Percentiles rank a stretch among this genome's conserved stretches.
These are phyloP conservation scores for Rubroboletus pulcherrimus DNA, from an alignment of 768 basidiomycete genomes.

Conservation along the genomic window DNA sequence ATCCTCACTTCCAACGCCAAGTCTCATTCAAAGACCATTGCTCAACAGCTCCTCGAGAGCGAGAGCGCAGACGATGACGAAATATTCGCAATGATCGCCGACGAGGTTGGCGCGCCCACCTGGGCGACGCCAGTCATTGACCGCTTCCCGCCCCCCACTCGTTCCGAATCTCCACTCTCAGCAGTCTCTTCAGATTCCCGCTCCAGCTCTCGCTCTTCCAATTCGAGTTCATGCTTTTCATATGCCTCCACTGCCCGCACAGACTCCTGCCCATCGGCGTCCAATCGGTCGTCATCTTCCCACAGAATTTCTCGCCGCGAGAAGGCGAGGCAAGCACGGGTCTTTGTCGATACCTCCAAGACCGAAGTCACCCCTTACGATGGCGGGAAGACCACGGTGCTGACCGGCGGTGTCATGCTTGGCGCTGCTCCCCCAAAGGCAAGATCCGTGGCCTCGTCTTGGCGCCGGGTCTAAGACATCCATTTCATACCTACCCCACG, in stretches of 20 bases:
- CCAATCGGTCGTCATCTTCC: conserved; percentile 39
- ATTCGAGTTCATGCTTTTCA: conserved; percentile 71
- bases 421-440: conserved; percentile 44
- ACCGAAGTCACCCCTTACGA: conserved; percentile 82
- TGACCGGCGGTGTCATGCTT: conserved; percentile 87
- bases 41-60: conserved; percentile 70
- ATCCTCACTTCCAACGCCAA: conserved; percentile 18
- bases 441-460: conserved; percentile 39
- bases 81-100: conserved; percentile 69
- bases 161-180: conserved; percentile 58
- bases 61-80: conserved; percentile 70
- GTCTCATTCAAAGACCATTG: conserved; percentile 54
- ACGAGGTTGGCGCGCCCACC: conserved; percentile 63
- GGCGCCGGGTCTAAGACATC: conserved; percentile 52
- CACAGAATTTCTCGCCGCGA: conserved; percentile 65
- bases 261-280: conserved; percentile 43
- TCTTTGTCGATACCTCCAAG: conserved; percentile 72
- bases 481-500: conserved; percentile 13
- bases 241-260: conserved; percentile 57
- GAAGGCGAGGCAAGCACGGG: conserved; percentile 61
- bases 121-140: conserved; percentile 66
- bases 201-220: conserved; percentile 60
- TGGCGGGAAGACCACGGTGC: conserved; percentile 83
- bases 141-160: conserved; percentile 51
- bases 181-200: conserved; percentile 49